Percentiles rank a stretch among this genome's conserved stretches.
These are phyloP conservation scores for Yamadazyma sp. DNA, from an alignment of 1,139 yeast species.

Conservation along the genomic window DNA sequence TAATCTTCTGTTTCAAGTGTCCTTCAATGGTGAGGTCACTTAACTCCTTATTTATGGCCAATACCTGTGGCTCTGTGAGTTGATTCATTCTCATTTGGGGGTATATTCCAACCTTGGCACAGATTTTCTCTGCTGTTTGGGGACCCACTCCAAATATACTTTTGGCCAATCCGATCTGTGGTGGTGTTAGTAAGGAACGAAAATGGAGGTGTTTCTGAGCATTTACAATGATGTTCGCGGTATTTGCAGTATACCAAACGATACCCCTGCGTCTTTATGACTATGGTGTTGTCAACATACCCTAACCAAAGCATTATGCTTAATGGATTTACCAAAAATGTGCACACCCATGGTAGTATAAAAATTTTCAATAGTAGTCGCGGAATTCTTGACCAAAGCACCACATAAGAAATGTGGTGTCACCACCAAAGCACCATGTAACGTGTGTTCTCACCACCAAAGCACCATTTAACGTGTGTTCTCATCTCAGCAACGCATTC, in stretches of 20 bases:
- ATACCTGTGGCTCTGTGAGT: constrained; percentile 80
- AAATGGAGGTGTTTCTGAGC: too few relatives aligned
- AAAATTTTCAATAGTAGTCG: constrained; percentile 4
- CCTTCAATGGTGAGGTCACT: constrained; percentile 84
- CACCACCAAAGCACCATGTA: too few relatives aligned
- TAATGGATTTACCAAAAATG: constrained; percentile 71
- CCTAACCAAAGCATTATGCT: constrained; percentile 46
- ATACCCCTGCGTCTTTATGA: too few relatives aligned
- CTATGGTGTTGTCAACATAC: constrained; percentile 25
- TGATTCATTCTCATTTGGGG: constrained; percentile 96
- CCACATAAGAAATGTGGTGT: too few relatives aligned
- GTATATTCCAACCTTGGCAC: constrained; percentile 87
- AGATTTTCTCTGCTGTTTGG: constrained; percentile 69
- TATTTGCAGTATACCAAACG: too few relatives aligned
- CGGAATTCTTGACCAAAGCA: too few relatives aligned
- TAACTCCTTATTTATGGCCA: constrained; percentile 84
- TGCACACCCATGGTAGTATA: constrained; percentile 61
- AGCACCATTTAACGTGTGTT: too few relatives aligned
- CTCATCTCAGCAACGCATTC: constrained; percentile 6
- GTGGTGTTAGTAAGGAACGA: constrained; percentile 6
- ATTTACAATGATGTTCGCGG: too few relatives aligned
- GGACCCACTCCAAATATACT: constrained; percentile 86
- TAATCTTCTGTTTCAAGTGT: constrained; percentile 74
- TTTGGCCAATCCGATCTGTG: constrained; percentile 69
- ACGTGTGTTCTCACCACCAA: too few relatives aligned